Conservation (phyloP, 345 rosid species). For the Acer campestre region DNA sequence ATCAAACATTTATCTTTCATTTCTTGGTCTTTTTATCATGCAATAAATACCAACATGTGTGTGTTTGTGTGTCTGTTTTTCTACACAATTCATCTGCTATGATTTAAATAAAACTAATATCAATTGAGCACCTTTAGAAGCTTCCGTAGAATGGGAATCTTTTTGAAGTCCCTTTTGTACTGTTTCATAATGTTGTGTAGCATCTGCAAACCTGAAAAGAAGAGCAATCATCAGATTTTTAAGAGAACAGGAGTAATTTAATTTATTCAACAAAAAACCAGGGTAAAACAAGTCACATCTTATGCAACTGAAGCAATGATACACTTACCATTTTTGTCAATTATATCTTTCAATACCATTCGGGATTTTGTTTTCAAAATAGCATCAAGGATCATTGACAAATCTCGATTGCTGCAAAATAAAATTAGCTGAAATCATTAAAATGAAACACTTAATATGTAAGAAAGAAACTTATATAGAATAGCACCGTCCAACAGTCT, state of each 20-base stretch:
- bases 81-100: background rate
- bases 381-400: slow-evolving; percentile 99
- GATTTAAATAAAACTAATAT: background rate
- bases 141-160: slow-evolving; percentile 95
- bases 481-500: slow-evolving; percentile 10
- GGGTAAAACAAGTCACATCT: slow-evolving; percentile 20
- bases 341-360: slow-evolving; percentile 70
- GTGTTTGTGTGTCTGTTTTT: background rate
- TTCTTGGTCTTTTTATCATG: background rate
- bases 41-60: background rate
- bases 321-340: slow-evolving; percentile 85
- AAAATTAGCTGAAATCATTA: slow-evolving; percentile 28
- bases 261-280: slow-evolving; percentile 7
- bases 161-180: slow-evolving; percentile 84
- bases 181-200: slow-evolving; percentile 96
- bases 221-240: slow-evolving; percentile 24
- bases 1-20: background rate
- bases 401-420: slow-evolving; percentile 89
- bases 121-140: slow-evolving; percentile 75
- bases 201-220: slow-evolving; percentile 82
- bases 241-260: slow-evolving; percentile 15
- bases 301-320: slow-evolving; percentile 21
- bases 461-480: background rate
- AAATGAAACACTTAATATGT: slow-evolving; percentile 16
- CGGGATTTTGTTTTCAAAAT: slow-evolving; percentile 94